Base-by-base conservation (phyloP, 2,329 filamentous ascomycete species). In the Cercospora nicotianae region DNA sequence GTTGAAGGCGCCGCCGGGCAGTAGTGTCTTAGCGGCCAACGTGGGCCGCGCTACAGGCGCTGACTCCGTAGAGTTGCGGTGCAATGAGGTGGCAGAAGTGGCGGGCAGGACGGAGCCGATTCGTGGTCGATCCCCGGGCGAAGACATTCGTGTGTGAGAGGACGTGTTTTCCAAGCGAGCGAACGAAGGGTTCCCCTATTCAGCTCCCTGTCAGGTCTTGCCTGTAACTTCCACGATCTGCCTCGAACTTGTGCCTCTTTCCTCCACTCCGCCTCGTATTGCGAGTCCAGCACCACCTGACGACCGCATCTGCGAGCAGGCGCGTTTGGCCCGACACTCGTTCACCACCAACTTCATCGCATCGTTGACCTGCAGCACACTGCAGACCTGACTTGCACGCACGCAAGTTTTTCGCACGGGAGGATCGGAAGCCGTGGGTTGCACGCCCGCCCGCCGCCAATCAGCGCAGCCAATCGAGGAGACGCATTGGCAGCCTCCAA, bases 401-500 rank as follows among this genome's bases (percentile, higher is more conserved):
- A 42, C 36, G 36, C 13, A 58, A 13, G 23, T 58, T 58, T 58
- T 26, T 31, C 30, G 26, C 53, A 28, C 53, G 53, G 53, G 53
- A 58, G 53, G 53, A 30, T 33, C 53, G 53, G 26, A 58, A 58
- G 53, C 53, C n/a, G 23, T 58, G 23, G 18, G 53, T 57, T 51
- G 45, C 60, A 51, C 26, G 23, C 33, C 23, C 60, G 39, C 20
- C 48, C 51, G 62, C 62, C 69, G 72, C 75, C 75, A 76, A 76
- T 76, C 73, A 76, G 66, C 36, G 20, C 26, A 30, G 64, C 39
- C n/a, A 42, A 63, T 61, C 63, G 66, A 72, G 72, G 72, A 72
- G 70, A 64, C 64, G 70, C 72, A 74, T 73, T 73, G 73, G 67
- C 63, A 57, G 68, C 69, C 67, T 65, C 68, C 70, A 72, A 73